Evolutionary conservation across 2,329 filamentous ascomycete species (phyloP).

Genomic region (Venturiaceae sp.): DNA sequence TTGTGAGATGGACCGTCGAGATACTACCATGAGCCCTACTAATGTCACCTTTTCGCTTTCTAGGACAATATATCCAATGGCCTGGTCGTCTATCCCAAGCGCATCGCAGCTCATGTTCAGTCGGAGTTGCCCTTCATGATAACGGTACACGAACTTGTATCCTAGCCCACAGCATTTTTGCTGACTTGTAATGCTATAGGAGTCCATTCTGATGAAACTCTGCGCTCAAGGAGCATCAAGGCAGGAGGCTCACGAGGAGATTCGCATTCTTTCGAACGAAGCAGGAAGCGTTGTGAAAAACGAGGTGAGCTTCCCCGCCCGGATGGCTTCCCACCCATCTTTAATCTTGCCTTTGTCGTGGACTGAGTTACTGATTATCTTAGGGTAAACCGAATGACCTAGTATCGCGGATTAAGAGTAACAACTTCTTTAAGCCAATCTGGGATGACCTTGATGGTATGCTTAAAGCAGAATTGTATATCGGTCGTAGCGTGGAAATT

Average conservation of each 20-base stretch:
- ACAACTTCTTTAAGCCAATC: conserved; percentile 57
- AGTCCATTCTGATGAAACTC: conserved; percentile 66
- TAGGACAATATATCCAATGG: conserved; percentile 67
- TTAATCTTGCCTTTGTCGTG: no score
- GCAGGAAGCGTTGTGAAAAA: conserved; percentile 62
- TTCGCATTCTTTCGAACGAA: conserved; percentile 69
- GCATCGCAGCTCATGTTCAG: conserved; percentile 57
- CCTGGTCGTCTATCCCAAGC: conserved; percentile 67
- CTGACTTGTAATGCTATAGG: no score
- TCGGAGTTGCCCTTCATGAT: conserved; percentile 83
- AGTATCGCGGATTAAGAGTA: conserved; percentile 63
- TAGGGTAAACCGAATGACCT: conserved; percentile 75
- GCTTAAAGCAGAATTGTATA: conserved; percentile 19
- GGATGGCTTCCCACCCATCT: no score
- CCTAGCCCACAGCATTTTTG: no score
- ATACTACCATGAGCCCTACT: background rate
- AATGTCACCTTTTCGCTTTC: conserved; percentile 23
- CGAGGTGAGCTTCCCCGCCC: no score
- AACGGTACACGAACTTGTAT: no score
- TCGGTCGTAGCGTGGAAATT: conserved; percentile 22
- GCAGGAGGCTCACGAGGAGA: conserved; percentile 63
- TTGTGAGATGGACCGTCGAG: no score
- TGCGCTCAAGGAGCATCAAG: conserved; percentile 44
- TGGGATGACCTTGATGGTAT: conserved; percentile 23
- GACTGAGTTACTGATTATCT: no score